phyloP scores from a whole-genome alignment of 1,284 basidiomycete genomes.

The Singerocomus inundabilis region DNA sequence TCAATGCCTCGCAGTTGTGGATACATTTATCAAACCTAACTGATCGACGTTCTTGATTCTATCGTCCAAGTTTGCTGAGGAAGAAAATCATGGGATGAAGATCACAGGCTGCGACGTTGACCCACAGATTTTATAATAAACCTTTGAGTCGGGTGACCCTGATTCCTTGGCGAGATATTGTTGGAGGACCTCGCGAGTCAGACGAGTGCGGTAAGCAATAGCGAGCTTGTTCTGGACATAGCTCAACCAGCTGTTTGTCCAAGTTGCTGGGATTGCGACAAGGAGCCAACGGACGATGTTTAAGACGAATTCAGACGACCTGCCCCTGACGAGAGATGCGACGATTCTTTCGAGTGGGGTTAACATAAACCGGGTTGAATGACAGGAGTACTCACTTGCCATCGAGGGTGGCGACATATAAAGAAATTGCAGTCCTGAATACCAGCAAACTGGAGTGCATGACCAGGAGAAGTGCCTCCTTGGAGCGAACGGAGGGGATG shows the following conservation, averaged over 20 bases:
- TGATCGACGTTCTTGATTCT: conserved; percentile 97
- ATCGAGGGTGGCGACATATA: conserved; percentile 96
- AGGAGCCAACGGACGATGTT: conserved; percentile 90
- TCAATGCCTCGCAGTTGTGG: conserved; percentile 8
- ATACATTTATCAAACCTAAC: conserved; percentile 40
- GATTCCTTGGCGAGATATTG: conserved; percentile 80
- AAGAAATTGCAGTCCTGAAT: conserved; percentile 84
- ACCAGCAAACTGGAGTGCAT: conserved; percentile 89
- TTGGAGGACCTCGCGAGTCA: conserved; percentile 82
- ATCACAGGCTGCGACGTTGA: conserved; percentile 3
- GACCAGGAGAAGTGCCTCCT: conserved; percentile 83
- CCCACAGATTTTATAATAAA: conserved; percentile 91
- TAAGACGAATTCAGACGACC: conserved; percentile 75
- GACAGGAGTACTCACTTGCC: conserved; percentile 64
- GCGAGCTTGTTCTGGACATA: conserved; percentile 94
- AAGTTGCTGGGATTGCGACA: conserved; percentile 94
- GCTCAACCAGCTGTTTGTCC: conserved; percentile 95
- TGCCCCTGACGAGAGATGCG: conserved; percentile 89
- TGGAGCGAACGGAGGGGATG: conserved; percentile 81
- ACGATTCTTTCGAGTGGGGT: conserved; percentile 67
- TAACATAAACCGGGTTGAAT: neutral
- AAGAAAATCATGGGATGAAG: conserved; percentile 4
- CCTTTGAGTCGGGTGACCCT: conserved; percentile 62
- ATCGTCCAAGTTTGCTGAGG: conserved; percentile 83
- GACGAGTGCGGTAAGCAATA: conserved; percentile 86